Evolutionary conservation across 2,329 filamentous ascomycete genomes (phyloP).

Genomic region (Sphaerostilbella broomeana): DNA sequence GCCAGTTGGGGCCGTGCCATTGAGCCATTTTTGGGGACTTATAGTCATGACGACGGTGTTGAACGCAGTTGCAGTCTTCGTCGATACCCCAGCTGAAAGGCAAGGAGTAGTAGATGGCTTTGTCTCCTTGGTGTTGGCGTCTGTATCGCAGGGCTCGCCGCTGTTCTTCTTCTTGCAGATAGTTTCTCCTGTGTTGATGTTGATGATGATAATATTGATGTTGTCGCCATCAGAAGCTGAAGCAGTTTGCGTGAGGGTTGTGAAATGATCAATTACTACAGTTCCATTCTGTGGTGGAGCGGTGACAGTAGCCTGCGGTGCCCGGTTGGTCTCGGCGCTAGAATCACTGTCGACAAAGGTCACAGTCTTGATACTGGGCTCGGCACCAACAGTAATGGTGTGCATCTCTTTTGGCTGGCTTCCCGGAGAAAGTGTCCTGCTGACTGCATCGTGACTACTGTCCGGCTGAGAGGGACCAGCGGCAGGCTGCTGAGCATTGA

Average conservation of each 20-base stretch:
- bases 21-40: neutral
- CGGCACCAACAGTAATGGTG: neutral
- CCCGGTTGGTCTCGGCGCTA: slow-evolving; percentile 2
- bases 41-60: slow-evolving; percentile 32
- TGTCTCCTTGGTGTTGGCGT: neutral
- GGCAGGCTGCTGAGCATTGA: neutral
- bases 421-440: neutral
- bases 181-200: slow-evolving; percentile 25
- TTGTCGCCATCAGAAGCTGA: slow-evolving; percentile 19
- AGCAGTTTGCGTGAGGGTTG: slow-evolving; percentile 21
- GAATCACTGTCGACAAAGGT: neutral
- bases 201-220: slow-evolving; percentile 27
- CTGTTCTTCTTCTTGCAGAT: slow-evolving; percentile 23
- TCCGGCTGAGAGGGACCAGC: neutral
- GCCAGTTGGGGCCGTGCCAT: slow-evolving; percentile 3
- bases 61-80: slow-evolving; percentile 29
- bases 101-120: slow-evolving; percentile 18
- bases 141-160: slow-evolving; percentile 21
- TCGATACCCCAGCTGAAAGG: slow-evolving; percentile 18
- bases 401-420: neutral
- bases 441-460: slow-evolving; percentile 2
- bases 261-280: slow-evolving; percentile 15
- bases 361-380: neutral
- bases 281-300: slow-evolving; percentile 17
- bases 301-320: slow-evolving; percentile 19